These are phyloP conservation scores for Croton laevigatus DNA, from an alignment of 441 rosid genomes.

Conservation along the genomic window DNA sequence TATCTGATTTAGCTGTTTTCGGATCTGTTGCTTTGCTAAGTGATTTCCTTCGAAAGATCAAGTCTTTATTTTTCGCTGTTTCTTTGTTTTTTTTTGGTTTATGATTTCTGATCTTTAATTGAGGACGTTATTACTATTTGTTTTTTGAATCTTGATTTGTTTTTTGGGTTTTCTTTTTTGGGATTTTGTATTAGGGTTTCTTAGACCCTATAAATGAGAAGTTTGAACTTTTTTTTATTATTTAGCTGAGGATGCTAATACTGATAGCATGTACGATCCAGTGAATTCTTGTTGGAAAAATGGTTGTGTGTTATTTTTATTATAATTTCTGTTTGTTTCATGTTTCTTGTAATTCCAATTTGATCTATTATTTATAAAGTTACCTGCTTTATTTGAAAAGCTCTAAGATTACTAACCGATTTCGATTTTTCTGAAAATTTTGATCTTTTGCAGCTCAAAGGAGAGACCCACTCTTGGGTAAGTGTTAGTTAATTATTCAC, in stretches of 20 bases:
- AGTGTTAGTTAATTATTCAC: slow-evolving; percentile 17
- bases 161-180: neutral
- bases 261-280: neutral
- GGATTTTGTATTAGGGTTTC: neutral
- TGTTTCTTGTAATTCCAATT: neutral
- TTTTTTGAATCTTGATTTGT: neutral
- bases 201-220: neutral
- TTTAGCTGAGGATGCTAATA: neutral
- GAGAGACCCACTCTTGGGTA: slow-evolving; percentile 99
- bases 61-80: neutral
- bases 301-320: neutral
- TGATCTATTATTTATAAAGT: neutral
- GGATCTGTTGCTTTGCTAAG: slow-evolving; percentile 9
- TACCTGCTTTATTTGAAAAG: neutral
- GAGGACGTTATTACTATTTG: neutral
- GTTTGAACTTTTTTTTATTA: neutral
- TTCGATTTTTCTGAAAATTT: neutral
- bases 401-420: neutral
- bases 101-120: neutral
- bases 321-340: neutral
- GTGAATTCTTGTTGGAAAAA: neutral
- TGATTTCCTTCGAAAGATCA: neutral
- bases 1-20: neutral
- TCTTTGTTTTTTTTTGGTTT: neutral
- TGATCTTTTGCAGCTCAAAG: slow-evolving; percentile 78